Percentiles rank a stretch among this genome's conserved stretches.
Evolutionary conservation across 768 basidiomycete genomes (phyloP).

Genomic region (Suillus americanus): DNA sequence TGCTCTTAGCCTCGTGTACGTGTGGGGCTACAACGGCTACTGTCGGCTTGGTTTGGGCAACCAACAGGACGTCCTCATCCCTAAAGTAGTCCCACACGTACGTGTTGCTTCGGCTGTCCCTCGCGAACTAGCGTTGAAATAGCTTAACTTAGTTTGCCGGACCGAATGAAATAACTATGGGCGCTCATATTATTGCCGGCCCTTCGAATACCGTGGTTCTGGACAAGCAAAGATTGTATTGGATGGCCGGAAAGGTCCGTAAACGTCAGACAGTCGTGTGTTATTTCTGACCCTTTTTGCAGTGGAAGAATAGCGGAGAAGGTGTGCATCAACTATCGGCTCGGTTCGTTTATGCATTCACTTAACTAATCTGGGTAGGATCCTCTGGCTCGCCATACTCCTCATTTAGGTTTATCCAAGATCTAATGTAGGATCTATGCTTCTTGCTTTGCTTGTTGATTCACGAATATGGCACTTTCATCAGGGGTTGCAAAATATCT

Average conservation of each 20-base stretch:
- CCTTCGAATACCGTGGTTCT: constrained; percentile 83
- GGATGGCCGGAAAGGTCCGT: constrained; percentile 77
- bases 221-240: constrained; percentile 85
- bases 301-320: constrained; percentile 97
- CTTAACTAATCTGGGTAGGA: constrained; percentile 44
- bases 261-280: not conserved
- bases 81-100: constrained; percentile 82
- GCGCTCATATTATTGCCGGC: constrained; percentile 67
- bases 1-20: constrained; percentile 61
- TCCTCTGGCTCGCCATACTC: constrained; percentile 90
- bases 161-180: constrained; percentile 62
- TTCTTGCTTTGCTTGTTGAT: not conserved
- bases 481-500: constrained; percentile 76
- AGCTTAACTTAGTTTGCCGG: constrained; percentile 63
- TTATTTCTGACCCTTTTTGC: constrained; percentile 17
- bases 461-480: constrained; percentile 7
- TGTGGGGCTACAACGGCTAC: constrained; percentile 91
- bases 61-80: constrained; percentile 77
- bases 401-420: constrained; percentile 82
- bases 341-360: constrained; percentile 4
- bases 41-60: constrained; percentile 88
- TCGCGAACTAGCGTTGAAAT: not conserved
- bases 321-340: constrained; percentile 41
- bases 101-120: constrained; percentile 6
- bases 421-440: constrained; percentile 62